Evolutionary conservation across 148 eudicot genomes (phyloP), one percentile per base, ranked within the genome.

Genomic region (Spergularia marina): DNA sequence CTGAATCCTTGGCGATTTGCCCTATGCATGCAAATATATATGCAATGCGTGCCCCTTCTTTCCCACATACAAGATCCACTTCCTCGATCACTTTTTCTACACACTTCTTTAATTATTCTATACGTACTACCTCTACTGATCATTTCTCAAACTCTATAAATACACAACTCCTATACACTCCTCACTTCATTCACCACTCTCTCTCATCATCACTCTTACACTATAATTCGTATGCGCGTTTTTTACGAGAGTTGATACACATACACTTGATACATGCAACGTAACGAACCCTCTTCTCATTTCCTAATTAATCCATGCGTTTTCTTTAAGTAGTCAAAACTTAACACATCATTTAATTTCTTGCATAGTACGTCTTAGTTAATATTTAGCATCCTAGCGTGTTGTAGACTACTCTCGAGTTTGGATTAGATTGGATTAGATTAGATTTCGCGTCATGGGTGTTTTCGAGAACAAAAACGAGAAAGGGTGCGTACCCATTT

Each of bases 381-480:
- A 23, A 23, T 23, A 23, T 1, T 30, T 30, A 30, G 1, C 36
- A 30, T 30, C 36, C 36, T 30, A 30, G 36, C 1, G 36, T 30
- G 36, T 30, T 0, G 36, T 34, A 21, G 9, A 61, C 65, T 8
- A 23, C 65, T 7, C 6, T 16, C 67, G 67, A 14, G 67, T 34
- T 12, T 68, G 70, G n/a, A 41, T 39, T 66, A 23, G 40, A 68
- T 61, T 52, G 25, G 15, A 68, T 65, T 58, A 21, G 10, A 67
- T 41, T 49, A 15, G 14, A 72, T 51, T 68, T 8, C 10, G n/a
- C 9, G 44, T 20, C 12, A 79, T 79, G 82, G 73, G 78, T 40
- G 47, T 74, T 13, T 71, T 54, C 17, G 76, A 74, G 10, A 68
- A 74, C 73, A 74, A 74, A 36, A 14, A 34, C 14, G 78, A 60